Conservation (phyloP, 208 protist genomes). For the Trypanosoma mega region DNA sequence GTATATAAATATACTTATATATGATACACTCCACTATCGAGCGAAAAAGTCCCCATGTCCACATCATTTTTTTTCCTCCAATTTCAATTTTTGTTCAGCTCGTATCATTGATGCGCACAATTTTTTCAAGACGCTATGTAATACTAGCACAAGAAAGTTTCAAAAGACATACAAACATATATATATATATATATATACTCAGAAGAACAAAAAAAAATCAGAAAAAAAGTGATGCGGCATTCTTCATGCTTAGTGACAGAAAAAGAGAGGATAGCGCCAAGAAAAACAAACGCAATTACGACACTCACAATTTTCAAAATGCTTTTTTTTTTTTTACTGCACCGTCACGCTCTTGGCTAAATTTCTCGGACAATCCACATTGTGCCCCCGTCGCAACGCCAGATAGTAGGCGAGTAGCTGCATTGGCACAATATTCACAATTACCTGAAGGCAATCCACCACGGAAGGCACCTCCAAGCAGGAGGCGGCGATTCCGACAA, state of each 20-base stretch:
- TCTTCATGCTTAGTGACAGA: too few relatives aligned
- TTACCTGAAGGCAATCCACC: constrained; percentile 83
- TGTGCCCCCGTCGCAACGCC: constrained; percentile 85
- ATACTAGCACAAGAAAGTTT: neutral
- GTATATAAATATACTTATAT: constrained; percentile 15
- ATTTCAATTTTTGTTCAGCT: too few relatives aligned
- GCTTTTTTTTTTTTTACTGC: constrained; percentile 31
- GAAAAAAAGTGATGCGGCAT: neutral
- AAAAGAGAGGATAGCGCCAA: too few relatives aligned
- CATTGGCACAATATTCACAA: constrained; percentile 95
- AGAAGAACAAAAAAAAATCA: constrained; percentile 5
- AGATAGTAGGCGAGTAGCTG: constrained; percentile 97
- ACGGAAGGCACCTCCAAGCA: constrained; percentile 74
- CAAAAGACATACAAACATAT: neutral
- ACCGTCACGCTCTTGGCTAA: constrained; percentile 98
- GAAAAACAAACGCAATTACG: neutral
- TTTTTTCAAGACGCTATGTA: too few relatives aligned
- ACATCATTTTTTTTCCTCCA: too few relatives aligned
- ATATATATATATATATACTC: constrained; percentile 13
- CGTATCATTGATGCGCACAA: too few relatives aligned
- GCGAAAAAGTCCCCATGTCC: too few relatives aligned
- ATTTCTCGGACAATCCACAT: constrained; percentile 95
- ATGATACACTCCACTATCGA: too few relatives aligned
- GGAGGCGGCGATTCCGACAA: constrained; percentile 26
- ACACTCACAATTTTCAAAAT: constrained; percentile 1